Evolutionary conservation across 805 yeast species (phyloP).

Genomic region (Pichia membranifaciens): DNA sequence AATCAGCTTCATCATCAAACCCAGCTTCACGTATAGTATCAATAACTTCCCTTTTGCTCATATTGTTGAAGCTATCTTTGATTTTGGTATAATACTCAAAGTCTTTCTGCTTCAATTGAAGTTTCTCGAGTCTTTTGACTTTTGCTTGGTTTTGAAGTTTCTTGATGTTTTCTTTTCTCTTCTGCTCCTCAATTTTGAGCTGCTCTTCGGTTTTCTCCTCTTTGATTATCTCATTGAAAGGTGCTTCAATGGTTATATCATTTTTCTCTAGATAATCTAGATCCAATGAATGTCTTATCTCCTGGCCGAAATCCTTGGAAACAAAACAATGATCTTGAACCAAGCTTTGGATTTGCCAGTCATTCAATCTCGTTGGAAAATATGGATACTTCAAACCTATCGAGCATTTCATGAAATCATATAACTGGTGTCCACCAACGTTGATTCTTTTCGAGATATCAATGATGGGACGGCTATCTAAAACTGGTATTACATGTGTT

Average conservation of each 20-base stretch:
- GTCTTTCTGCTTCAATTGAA: conserved; percentile 76
- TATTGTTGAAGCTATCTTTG: conserved; percentile 42
- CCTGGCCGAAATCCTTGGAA: conserved; percentile 60
- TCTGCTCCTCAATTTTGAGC: conserved; percentile 65
- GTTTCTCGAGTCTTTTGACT: conserved; percentile 71
- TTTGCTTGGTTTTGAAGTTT: conserved; percentile 92
- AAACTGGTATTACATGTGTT: conserved; percentile 76
- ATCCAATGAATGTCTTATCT: conserved; percentile 50
- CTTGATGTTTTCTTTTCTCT: conserved; percentile 78
- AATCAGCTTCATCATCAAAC: conserved; percentile 67
- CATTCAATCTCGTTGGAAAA: conserved; percentile 70
- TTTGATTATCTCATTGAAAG: conserved; percentile 59
- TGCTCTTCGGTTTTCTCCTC: conserved; percentile 83
- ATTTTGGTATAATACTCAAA: conserved; percentile 61
- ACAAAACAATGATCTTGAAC: conserved; percentile 76
- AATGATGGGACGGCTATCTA: conserved; percentile 60
- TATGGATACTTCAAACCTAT: conserved; percentile 82
- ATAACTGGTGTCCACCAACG: conserved; percentile 84
- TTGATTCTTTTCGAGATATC: conserved; percentile 73
- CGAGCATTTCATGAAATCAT: conserved; percentile 54
- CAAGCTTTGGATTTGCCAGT: conserved; percentile 58
- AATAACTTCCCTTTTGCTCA: conserved; percentile 49
- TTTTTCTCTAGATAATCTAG: conserved; percentile 57
- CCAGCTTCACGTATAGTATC: conserved; percentile 63
- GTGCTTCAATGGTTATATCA: conserved; percentile 81